These are phyloP conservation scores for Phytophthora multivora DNA, from an alignment of 352 stramenopile genomes.

Conservation along the genomic window DNA sequence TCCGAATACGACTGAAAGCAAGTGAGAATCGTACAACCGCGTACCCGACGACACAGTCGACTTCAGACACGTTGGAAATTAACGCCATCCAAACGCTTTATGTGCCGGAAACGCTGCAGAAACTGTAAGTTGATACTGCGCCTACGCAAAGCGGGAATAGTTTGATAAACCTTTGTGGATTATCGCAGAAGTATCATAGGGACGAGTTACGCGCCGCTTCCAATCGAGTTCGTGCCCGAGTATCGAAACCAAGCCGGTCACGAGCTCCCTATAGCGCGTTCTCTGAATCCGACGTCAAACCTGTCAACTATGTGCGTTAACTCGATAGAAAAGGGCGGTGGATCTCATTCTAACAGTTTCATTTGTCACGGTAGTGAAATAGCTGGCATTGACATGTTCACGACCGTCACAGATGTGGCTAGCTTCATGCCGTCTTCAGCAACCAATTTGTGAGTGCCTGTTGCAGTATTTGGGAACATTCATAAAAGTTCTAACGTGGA, in stretches of 20 bases:
- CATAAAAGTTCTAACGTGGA: too few relatives aligned
- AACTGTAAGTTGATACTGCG: slow-evolving; percentile 25
- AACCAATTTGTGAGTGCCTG: slow-evolving; percentile 27
- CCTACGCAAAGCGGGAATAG: too few relatives aligned
- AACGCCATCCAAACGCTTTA: slow-evolving; percentile 37
- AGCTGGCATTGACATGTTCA: slow-evolving; percentile 33
- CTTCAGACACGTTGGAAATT: slow-evolving; percentile 25
- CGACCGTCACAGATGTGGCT: slow-evolving; percentile 8
- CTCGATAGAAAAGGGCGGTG: too few relatives aligned
- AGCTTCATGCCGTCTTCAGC: slow-evolving; percentile 26
- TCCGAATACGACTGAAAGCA: slow-evolving; percentile 22
- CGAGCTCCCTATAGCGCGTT: slow-evolving; percentile 22
- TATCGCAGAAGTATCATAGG: slow-evolving; percentile 27
- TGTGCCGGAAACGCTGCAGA: slow-evolving; percentile 22
- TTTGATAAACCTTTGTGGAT: slow-evolving; percentile 2
- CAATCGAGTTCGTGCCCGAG: slow-evolving; percentile 33
- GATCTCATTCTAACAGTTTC: too few relatives aligned
- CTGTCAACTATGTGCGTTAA: slow-evolving; percentile 27
- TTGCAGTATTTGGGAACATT: too few relatives aligned
- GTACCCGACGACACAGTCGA: slow-evolving; percentile 15
- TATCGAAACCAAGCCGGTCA: slow-evolving; percentile 22
- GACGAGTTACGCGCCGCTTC: slow-evolving; percentile 15
- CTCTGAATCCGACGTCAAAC: slow-evolving; percentile 12
- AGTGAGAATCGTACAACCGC: background rate
- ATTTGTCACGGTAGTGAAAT: slow-evolving; percentile 17